Conservation (phyloP, 2,329 filamentous ascomycete genomes). For the Colletotrichum salicis region DNA sequence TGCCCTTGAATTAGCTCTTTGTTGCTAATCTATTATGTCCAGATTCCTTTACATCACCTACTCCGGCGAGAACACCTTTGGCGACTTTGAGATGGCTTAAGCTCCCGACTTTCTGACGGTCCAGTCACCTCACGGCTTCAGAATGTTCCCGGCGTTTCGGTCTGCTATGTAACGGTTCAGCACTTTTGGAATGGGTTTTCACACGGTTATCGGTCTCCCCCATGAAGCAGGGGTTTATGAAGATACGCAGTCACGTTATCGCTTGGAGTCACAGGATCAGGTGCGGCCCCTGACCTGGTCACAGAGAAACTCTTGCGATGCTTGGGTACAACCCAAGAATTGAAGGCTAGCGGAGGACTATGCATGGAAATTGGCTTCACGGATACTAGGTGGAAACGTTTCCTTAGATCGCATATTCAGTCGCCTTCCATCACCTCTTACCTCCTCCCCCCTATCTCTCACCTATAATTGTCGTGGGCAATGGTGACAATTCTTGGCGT, state of each 20-base stretch:
- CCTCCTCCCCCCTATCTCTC: neutral
- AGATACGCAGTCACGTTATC: slow-evolving; percentile 35
- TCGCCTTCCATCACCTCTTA: slow-evolving; percentile 2
- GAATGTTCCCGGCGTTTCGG: slow-evolving; percentile 36
- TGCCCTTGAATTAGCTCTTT: neutral
- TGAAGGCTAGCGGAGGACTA: slow-evolving; percentile 28
- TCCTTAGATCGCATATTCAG: slow-evolving; percentile 29
- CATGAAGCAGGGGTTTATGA: slow-evolving; percentile 23
- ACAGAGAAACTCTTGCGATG: slow-evolving; percentile 16
- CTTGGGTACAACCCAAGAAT: slow-evolving; percentile 28
- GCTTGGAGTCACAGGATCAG: slow-evolving; percentile 31
- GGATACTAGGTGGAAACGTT: slow-evolving; percentile 20
- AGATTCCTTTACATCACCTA: slow-evolving; percentile 99
- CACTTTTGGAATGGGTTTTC: slow-evolving; percentile 34
- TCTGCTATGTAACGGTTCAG: slow-evolving; percentile 32
- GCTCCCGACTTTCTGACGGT: slow-evolving; percentile 29
- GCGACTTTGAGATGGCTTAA: slow-evolving; percentile 59
- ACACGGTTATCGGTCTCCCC: slow-evolving; percentile 28
- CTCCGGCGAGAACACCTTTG: slow-evolving; percentile 99
- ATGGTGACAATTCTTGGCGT: slow-evolving; percentile 2
- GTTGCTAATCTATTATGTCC: slow-evolving; percentile 23
- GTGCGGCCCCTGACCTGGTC: slow-evolving; percentile 12
- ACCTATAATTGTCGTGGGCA: neutral
- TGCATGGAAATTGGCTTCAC: slow-evolving; percentile 26
- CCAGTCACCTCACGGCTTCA: slow-evolving; percentile 26